A percentile compares a stretch with the other conserved stretches of the same genome.
Evolutionary conservation across 148 eudicot genomes (phyloP).

Genomic region (Salicornia ramosissima): DNA sequence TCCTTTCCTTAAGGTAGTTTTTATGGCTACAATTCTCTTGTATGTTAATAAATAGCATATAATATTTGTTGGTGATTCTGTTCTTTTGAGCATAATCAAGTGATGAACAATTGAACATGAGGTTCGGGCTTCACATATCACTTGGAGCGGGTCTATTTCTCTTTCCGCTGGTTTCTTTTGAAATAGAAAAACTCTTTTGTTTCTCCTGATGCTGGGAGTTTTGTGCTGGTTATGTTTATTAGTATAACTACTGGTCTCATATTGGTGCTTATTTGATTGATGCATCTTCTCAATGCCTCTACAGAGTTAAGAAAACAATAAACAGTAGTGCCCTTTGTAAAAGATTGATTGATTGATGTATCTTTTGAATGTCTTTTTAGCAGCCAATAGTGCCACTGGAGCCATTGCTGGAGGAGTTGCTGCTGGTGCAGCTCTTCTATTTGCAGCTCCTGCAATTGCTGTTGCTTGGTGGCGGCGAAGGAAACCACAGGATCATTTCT

Average conservation of each 20-base stretch:
- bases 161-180: not conserved
- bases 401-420: conserved; percentile 87
- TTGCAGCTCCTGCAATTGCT: conserved; percentile 72
- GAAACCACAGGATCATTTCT: conserved; percentile 67
- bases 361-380: conserved; percentile 24
- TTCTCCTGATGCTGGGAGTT: not conserved
- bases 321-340: not conserved
- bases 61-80: not conserved
- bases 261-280: not conserved
- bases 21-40: not conserved
- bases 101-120: not conserved
- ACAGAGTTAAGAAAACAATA: not conserved
- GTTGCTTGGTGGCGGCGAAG: conserved; percentile 69
- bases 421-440: conserved; percentile 72
- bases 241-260: no score
- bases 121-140: conserved; percentile 1
- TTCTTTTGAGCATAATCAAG: not conserved
- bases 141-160: not conserved
- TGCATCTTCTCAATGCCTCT: not conserved
- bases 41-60: not conserved
- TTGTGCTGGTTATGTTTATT: not conserved
- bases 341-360: conserved; percentile 9
- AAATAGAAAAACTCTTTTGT: no score
- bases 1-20: not conserved
- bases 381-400: conserved; percentile 53